Conservation (phyloP, 2,329 filamentous ascomycete genomes). For the Penicillium sp. region DNA sequence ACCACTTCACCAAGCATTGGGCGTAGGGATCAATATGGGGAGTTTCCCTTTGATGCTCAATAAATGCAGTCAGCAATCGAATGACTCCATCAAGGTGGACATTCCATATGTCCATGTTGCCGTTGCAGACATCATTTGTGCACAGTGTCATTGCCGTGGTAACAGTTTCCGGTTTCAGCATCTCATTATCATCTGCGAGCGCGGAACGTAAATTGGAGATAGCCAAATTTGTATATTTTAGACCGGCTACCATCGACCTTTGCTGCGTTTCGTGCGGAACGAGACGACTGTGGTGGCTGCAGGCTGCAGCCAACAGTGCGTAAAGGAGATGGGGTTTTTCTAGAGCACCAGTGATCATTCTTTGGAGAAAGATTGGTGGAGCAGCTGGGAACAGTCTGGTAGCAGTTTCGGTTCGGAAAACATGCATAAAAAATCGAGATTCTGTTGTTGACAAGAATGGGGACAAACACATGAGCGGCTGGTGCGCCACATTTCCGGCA, state of each 20-base stretch:
- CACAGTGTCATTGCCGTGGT: conserved; percentile 33
- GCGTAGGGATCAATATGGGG: conserved; percentile 13
- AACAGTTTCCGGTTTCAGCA: conserved; percentile 23
- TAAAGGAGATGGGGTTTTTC: conserved; percentile 29
- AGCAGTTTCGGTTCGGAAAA: conserved; percentile 28
- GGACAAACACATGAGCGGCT: conserved; percentile 18
- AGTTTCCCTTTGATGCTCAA: conserved; percentile 10
- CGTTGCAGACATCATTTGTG: conserved; percentile 37
- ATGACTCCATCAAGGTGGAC: conserved; percentile 29
- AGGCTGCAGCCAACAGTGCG: conserved; percentile 28
- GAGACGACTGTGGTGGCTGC: conserved; percentile 32
- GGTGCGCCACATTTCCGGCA: background rate
- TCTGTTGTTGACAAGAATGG: conserved; percentile 21
- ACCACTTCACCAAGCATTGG: conserved; percentile 32
- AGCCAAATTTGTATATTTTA: conserved; percentile 30
- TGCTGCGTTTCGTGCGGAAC: conserved; percentile 13
- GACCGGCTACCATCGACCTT: conserved; percentile 12
- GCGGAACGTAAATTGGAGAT: conserved; percentile 25
- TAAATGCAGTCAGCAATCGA: conserved; percentile 21
- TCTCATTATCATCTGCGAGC: conserved; percentile 12
- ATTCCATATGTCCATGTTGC: conserved; percentile 28
- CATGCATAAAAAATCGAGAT: conserved; percentile 28
- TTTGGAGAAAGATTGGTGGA: conserved; percentile 23
- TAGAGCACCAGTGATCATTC: conserved; percentile 24
- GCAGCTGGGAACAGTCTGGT: conserved; percentile 29